Evolutionary conservation across 2,329 filamentous ascomycete genomes (phyloP), one percentile per base, ranked within the genome.

Genomic region (Daldinia eschscholtzii): DNA sequence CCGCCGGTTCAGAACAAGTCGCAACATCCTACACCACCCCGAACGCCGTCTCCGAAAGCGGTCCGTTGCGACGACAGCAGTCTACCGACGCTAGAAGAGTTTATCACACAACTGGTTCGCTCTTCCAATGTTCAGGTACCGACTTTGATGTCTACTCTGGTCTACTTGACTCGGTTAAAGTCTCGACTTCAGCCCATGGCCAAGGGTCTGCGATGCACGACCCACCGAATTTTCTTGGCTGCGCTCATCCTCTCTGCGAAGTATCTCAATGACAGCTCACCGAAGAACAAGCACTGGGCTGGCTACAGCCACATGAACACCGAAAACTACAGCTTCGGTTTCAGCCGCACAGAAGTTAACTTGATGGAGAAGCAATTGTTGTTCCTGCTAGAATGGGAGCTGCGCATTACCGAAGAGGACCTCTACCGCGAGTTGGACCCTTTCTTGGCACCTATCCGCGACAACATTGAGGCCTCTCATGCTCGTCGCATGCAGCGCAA

Each of bases 221-320:
- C 95, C 53, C 96, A 99, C 85, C 92, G 96, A 76, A 98, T 99
- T 86, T 98, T 99, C 84, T 88, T 99, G 56, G 95, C 93, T 46
- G 86, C 92, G 15, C 89, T 95, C 73, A 96, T 96, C 78, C 86
- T 91, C 52, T 90, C 96, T 1, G 95, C 96, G 75, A 99, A 99
- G 90, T 98, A 98, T 81, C 88, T 98, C 75, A 98, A 99, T 81
- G 96, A 98, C 86, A 97, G 94, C 69, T 98, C 94, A 12, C 96
- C 96, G 71, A 98, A 98, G 90, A 99, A 99, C 89, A 98, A 98
- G 90, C 96, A 99, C 87, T 99, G 96, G 96, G 94, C 96, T 72
- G 91, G 90, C 76, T 99, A 98, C 86, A 97, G 92, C 67, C 84
- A 91, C 76, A 91, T 97, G 74, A 91, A 86, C 80, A 89, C 90